Evolutionary conservation across 805 yeast species (phyloP).

Genomic region (Kluyveromyces aestuarii): DNA sequence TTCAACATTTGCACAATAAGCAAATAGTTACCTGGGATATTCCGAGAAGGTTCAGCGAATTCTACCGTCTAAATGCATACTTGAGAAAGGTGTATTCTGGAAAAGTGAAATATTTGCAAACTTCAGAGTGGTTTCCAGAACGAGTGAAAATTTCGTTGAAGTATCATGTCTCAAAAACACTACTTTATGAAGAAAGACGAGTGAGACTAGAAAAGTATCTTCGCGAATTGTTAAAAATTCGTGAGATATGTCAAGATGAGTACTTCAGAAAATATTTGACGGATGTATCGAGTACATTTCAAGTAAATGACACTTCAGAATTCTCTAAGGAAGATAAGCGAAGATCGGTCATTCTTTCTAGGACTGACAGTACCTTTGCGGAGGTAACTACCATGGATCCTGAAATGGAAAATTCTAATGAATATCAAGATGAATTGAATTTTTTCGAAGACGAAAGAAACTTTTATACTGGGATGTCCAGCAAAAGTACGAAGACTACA

Average conservation of each 20-base stretch:
- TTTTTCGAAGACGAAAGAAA: slow-evolving; percentile 9
- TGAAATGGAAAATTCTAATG: not conserved
- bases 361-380: not conserved
- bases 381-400: not conserved
- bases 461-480: slow-evolving; percentile 1
- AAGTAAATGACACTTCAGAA: slow-evolving; percentile 7
- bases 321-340: slow-evolving; percentile 7
- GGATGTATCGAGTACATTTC: slow-evolving; percentile 4
- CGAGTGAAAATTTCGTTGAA: slow-evolving; percentile 59
- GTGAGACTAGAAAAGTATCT: slow-evolving; percentile 54
- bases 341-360: not conserved
- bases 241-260: slow-evolving; percentile 64
- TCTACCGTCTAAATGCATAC: slow-evolving; percentile 59
- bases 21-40: slow-evolving; percentile 77
- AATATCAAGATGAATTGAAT: slow-evolving; percentile 7
- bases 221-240: slow-evolving; percentile 44
- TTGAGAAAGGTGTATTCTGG: slow-evolving; percentile 42
- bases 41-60: slow-evolving; percentile 84
- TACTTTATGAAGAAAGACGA: slow-evolving; percentile 57
- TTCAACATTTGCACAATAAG: slow-evolving; percentile 45
- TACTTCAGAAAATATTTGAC: slow-evolving; percentile 73
- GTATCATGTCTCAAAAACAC: slow-evolving; percentile 45
- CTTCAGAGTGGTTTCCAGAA: slow-evolving; percentile 29
- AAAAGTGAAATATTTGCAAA: slow-evolving; percentile 42
- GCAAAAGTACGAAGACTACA: slow-evolving; percentile 7